Evolutionary conservation across 805 yeast genomes (phyloP).

Genomic region (Candida morakotiae): DNA sequence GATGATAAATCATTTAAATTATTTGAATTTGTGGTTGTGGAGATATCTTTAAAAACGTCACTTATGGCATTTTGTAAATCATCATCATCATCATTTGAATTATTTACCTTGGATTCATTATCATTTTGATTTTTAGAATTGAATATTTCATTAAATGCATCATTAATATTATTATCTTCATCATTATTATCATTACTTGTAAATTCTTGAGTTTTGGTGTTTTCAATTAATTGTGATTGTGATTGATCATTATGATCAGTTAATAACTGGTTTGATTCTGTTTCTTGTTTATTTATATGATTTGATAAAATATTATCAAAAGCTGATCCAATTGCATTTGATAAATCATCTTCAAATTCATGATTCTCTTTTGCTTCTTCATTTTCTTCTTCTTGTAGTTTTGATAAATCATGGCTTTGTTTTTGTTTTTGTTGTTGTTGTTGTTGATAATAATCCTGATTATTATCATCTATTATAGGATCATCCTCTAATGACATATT

Average conservation of each 20-base stretch:
- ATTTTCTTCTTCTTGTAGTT: neutral
- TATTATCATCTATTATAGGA: neutral
- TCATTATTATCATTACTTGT: neutral
- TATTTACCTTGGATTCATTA: neutral
- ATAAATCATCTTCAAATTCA: neutral
- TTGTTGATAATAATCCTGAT: neutral
- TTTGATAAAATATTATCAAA: neutral
- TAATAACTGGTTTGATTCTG: neutral
- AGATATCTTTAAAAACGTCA: slow-evolving; percentile 14
- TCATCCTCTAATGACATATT: slow-evolving; percentile 4
- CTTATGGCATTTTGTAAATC: slow-evolving; percentile 17
- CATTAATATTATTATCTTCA: neutral
- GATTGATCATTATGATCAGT: neutral
- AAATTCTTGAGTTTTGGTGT: neutral
- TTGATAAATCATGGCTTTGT: neutral
- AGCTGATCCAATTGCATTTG: slow-evolving; percentile 1
- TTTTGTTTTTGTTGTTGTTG: neutral
- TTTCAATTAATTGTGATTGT: neutral
- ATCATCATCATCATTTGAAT: slow-evolving; percentile 6
- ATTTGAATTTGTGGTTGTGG: too few species aligned
- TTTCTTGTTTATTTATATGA: neutral
- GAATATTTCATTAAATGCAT: too few species aligned
- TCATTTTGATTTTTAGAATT: too few species aligned
- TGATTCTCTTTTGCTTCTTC: neutral
- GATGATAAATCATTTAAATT: too few species aligned